A percentile compares a stretch with the other conserved stretches of the same genome.
Conservation (phyloP, 805 yeast genomes). For the Saccharomyces kudriavzevii region DNA sequence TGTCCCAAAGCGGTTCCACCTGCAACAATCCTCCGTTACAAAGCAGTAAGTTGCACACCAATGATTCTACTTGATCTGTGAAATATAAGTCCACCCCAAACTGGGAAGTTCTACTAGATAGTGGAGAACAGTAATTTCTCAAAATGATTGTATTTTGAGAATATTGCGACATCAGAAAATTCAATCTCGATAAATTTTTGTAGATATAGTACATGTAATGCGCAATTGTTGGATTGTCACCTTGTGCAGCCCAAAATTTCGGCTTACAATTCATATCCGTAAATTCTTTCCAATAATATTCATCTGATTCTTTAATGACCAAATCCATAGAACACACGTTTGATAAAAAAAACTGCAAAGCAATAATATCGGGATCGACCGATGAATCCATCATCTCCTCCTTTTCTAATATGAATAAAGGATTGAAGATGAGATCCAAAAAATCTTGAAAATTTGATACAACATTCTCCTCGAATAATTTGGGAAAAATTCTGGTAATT, state of each 20-base stretch:
- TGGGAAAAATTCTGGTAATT: conserved; percentile 28
- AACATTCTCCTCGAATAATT: conserved; percentile 14
- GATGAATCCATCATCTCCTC: background rate
- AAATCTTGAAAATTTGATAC: conserved; percentile 29
- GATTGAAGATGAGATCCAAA: conserved; percentile 28
- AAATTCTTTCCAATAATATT: conserved; percentile 23
- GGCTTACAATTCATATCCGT: conserved; percentile 14
- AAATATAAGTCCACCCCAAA: conserved; percentile 15
- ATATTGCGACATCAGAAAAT: conserved; percentile 9
- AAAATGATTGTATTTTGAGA: conserved; percentile 17
- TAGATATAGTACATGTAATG: conserved; percentile 34
- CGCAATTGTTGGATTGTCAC: conserved; percentile 34
- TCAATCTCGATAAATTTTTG: conserved; percentile 16
- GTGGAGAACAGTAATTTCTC: conserved; percentile 18
- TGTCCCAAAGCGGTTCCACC: conserved; percentile 25
- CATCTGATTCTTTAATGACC: conserved; percentile 18
- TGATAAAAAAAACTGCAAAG: conserved; percentile 24
- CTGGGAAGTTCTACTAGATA: conserved; percentile 22
- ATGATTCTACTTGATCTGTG: conserved; percentile 24
- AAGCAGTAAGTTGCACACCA: conserved; percentile 23
- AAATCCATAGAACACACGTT: conserved; percentile 31
- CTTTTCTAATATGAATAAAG: conserved; percentile 27
- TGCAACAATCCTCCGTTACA: conserved; percentile 27
- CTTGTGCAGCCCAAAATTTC: conserved; percentile 24
- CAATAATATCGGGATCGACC: background rate